Evolutionary conservation across 441 rosid species (phyloP), one percentile per base, ranked within the genome.

Genomic region (Populus hybrid): DNA sequence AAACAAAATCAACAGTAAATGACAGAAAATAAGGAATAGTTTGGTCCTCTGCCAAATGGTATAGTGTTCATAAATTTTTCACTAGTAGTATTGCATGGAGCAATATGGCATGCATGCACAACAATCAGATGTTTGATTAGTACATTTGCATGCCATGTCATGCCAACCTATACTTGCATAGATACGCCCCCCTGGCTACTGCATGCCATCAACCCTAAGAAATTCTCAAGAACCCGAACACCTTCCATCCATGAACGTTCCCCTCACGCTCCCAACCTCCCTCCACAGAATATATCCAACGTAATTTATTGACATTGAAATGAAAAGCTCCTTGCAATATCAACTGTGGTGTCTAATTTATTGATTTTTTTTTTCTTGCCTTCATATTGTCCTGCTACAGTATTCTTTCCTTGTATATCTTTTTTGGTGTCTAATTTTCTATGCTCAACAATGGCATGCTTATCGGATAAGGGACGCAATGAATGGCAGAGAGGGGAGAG

Each of bases 141-240:
- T 80, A 83, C 85, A 74, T 46, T 78, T 81, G 90, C 92, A 86
- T 86, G 92, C 88, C 88, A 87, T 83, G 76, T 30, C 32, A 30
- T 30, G 32, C 32, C 32, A 30, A 30, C 61, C 79, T 78, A 82
- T 80, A 21, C 84, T 75, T 82, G 64, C 79, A 59, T 69, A 70
- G 81, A 80, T 78, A 77, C 85, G 32, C 78, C 73, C 75, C 65
- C 69, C 23, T 20, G n/a, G 3, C 1, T 34, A 40, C 73, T 28
- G 26, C 38, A 30, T 8, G 53, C 73, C 66, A 53, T 59, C 73
- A 30, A 42, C 36, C 32, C 32, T 30, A 72, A 70, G 32, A n/a
- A 34, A 61, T 3, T 10, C 2, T 23, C 6, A 24, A 2, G 36
- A 64, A 69, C 6, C 24, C 28, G 5, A 8, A 4, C 24, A 21